A percentile compares a stretch with the other conserved stretches of the same genome.
Evolutionary conservation across 2,329 filamentous ascomycete genomes (phyloP).

Genomic region (Acephala macrosclerotiorum): DNA sequence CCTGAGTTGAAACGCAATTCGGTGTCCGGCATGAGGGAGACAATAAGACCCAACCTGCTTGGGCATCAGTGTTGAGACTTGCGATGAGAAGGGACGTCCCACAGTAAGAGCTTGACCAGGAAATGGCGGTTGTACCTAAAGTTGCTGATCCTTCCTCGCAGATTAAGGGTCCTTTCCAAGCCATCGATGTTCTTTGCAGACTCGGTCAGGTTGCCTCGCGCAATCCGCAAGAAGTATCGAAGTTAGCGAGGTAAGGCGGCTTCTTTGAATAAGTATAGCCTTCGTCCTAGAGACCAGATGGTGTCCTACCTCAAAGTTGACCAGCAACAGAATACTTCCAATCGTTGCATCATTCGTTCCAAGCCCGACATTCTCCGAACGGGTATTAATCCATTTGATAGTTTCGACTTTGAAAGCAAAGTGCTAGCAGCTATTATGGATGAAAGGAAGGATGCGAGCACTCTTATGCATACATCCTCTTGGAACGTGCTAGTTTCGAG

Average conservation of each 20-base stretch:
- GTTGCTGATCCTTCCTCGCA: constrained; percentile 15
- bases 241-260: not conserved
- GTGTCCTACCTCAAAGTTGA: constrained; percentile 21
- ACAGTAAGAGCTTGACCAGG: constrained; percentile 17
- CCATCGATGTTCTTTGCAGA: constrained; percentile 17
- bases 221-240: not conserved
- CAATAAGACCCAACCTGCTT: constrained; percentile 16
- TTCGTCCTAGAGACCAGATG: not conserved
- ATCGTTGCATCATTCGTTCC: constrained; percentile 23
- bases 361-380: not conserved
- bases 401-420: constrained; percentile 19
- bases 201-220: constrained; percentile 16
- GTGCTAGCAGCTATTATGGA: constrained; percentile 16
- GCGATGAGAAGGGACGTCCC: not conserved
- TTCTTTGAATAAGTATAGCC: not conserved
- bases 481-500: constrained; percentile 13
- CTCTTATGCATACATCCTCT: constrained; percentile 19
- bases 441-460: constrained; percentile 16
- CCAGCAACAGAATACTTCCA: constrained; percentile 21
- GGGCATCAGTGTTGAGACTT: not conserved
- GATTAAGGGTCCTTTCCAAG: constrained; percentile 9
- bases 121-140: constrained; percentile 17
- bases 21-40: constrained; percentile 14
- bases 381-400: constrained; percentile 22
- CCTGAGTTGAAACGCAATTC: constrained; percentile 10